Percentiles rank a stretch among this genome's conserved stretches.
Evolutionary conservation across 306 rosid species (phyloP).

Genomic region (Cicer pinnatifidum): DNA sequence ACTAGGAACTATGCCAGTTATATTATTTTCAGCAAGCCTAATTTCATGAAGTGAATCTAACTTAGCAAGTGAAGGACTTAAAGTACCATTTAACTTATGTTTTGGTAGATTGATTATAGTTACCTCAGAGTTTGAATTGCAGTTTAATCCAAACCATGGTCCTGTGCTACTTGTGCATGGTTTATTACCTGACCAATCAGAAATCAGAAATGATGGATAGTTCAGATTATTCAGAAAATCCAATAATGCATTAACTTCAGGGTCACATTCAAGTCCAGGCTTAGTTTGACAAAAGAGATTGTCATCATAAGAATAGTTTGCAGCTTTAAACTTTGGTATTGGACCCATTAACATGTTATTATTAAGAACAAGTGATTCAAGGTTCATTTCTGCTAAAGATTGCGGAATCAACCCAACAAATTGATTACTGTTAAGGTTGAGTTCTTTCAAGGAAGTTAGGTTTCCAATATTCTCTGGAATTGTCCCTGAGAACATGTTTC

Average conservation of each 20-base stretch:
- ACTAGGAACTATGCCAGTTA: slow-evolving; percentile 62
- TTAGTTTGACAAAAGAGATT: slow-evolving; percentile 68
- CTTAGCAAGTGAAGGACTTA: slow-evolving; percentile 76
- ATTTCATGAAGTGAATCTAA: slow-evolving; percentile 65
- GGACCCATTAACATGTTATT: slow-evolving; percentile 81
- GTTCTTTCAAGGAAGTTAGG: slow-evolving; percentile 64
- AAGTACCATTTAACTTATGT: slow-evolving; percentile 60
- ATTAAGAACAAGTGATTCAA: slow-evolving; percentile 63
- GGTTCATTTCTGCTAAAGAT: slow-evolving; percentile 61
- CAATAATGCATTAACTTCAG: slow-evolving; percentile 59
- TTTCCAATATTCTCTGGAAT: slow-evolving; percentile 71
- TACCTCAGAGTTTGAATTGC: slow-evolving; percentile 59
- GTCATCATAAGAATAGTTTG: slow-evolving; percentile 52
- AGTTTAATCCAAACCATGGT: slow-evolving; percentile 76
- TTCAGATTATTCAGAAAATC: slow-evolving; percentile 65
- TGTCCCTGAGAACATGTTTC: slow-evolving; percentile 68
- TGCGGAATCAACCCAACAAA: slow-evolving; percentile 71
- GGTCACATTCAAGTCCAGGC: slow-evolving; percentile 68
- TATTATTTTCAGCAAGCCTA: slow-evolving; percentile 60
- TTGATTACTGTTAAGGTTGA: slow-evolving; percentile 73
- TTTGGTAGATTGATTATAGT: slow-evolving; percentile 70
- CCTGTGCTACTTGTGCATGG: slow-evolving; percentile 60
- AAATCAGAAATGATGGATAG: slow-evolving; percentile 63
- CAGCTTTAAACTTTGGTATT: slow-evolving; percentile 67
- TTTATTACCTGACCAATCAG: slow-evolving; percentile 76